Evolutionary conservation across 805 yeast species (phyloP), one percentile per base, ranked within the genome.

Genomic region (Candida saitoana): DNA sequence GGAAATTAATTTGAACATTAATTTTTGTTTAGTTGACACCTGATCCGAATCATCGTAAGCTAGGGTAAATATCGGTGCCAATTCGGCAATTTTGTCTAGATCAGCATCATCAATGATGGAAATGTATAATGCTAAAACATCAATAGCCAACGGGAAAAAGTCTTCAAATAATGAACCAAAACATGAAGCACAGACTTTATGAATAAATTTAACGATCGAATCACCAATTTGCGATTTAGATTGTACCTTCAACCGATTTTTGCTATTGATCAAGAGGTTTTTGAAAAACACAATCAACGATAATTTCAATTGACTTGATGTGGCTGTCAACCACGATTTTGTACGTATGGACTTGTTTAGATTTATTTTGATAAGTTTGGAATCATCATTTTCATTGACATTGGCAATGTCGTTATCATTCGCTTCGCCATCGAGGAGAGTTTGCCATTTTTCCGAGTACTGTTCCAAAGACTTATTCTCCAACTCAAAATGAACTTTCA

Each of bases 261-360:
- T 46, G 12, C 48, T 47, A 1, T 57, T 48, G n/a, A 58, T 43
- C 7, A 67, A 42, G 3, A 67, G 35, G 20, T 53, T 47, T 38
- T 59, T 64, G 52, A 67, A 63, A 15, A 67, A 54, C 1, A 59
- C 49, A 15, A 56, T 49, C 38, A 69, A 48, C 0, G 71, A 55
- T 2, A 65, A 36, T 39, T 67, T 66, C 36, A 69, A 55, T 47
- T 67, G 69, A 37, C 59, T 61, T 1, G 71, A 55, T 2, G 71
- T 63, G 1, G 72, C 71, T 14, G 43, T 46, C 6, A 69, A 48
- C 74, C 74, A 69, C n/a, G 62, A 49, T 14, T 44, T 40, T 3
- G 56, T 51, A 36, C 66, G 43, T 32, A 24, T 36, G n/a, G 18
- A 11, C 7, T 24, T 24, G 16, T 29, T 29, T 22, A 22, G 9